Conservation (phyloP, 2,329 filamentous ascomycete genomes). For the Emergomyces orientalis region DNA sequence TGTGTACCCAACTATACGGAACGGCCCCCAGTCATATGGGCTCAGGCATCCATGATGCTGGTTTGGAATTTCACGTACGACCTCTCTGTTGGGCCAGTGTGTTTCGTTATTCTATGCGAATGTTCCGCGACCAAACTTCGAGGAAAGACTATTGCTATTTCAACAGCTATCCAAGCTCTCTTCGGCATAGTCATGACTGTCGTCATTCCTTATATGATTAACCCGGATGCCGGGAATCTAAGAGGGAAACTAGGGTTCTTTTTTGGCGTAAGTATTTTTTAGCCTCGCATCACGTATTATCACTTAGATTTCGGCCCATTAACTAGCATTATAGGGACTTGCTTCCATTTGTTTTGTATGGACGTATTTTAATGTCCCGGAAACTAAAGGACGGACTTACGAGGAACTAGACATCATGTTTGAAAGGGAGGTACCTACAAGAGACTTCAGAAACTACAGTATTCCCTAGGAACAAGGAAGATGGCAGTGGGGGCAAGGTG, state of each 20-base stretch:
- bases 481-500: background rate
- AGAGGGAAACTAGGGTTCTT: slow-evolving; percentile 30
- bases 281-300: background rate
- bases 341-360: slow-evolving; percentile 15
- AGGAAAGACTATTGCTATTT: slow-evolving; percentile 39
- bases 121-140: slow-evolving; percentile 36
- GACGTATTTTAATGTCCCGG: slow-evolving; percentile 20
- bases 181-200: slow-evolving; percentile 35
- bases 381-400: slow-evolving; percentile 18
- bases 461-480: background rate
- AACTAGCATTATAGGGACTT: slow-evolving; percentile 9
- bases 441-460: slow-evolving; percentile 27
- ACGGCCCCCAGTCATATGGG: slow-evolving; percentile 21
- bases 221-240: slow-evolving; percentile 28
- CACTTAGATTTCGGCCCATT: background rate
- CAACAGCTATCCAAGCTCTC: slow-evolving; percentile 32
- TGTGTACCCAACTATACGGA: slow-evolving; percentile 26
- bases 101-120: slow-evolving; percentile 41
- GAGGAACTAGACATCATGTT: slow-evolving; percentile 33
- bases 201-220: slow-evolving; percentile 35
- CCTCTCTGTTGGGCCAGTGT: slow-evolving; percentile 33
- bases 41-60: slow-evolving; percentile 29
- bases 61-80: slow-evolving; percentile 35
- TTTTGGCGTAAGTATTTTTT: slow-evolving; percentile 21
- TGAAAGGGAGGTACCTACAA: slow-evolving; percentile 30